Conservation (phyloP, 257 asterid species). For the Rhazya stricta region DNA sequence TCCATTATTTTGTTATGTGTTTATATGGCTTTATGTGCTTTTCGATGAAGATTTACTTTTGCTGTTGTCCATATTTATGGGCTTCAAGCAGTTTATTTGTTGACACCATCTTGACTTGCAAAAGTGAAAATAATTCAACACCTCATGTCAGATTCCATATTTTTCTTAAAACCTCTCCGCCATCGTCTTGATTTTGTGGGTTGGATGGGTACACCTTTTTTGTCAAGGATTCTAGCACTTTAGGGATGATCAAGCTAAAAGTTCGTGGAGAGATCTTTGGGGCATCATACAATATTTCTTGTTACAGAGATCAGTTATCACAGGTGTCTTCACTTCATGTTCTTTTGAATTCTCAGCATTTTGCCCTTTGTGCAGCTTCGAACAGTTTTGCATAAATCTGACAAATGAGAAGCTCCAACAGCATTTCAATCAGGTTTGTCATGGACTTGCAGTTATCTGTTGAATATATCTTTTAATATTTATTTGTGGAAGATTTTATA, state of each 20-base stretch:
- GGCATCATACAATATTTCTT: neutral
- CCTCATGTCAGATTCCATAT: neutral
- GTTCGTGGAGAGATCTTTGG: neutral
- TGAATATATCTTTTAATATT: constrained; percentile 9
- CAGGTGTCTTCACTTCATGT: too few species aligned
- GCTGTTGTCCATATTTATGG: neutral
- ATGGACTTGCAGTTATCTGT: constrained; percentile 9
- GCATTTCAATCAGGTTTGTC: constrained; percentile 96
- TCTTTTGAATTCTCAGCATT: constrained; percentile 1
- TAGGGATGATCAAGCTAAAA: neutral
- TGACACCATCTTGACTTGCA: neutral
- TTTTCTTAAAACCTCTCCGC: neutral
- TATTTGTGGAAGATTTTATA: constrained; percentile 8
- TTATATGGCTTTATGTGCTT: neutral
- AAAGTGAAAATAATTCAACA: neutral
- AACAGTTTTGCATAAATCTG: constrained; percentile 93
- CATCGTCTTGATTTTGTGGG: neutral
- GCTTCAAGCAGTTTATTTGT: neutral
- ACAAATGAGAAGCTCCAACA: constrained; percentile 99
- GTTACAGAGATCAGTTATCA: neutral
- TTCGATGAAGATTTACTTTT: neutral
- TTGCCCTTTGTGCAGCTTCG: constrained; percentile 59
- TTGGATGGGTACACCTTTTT: neutral
- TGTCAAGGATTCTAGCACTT: constrained; percentile 1
- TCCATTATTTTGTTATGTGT: neutral